Conservation (phyloP, 1,284 basidiomycete species). For the Stereum hirsutum region DNA sequence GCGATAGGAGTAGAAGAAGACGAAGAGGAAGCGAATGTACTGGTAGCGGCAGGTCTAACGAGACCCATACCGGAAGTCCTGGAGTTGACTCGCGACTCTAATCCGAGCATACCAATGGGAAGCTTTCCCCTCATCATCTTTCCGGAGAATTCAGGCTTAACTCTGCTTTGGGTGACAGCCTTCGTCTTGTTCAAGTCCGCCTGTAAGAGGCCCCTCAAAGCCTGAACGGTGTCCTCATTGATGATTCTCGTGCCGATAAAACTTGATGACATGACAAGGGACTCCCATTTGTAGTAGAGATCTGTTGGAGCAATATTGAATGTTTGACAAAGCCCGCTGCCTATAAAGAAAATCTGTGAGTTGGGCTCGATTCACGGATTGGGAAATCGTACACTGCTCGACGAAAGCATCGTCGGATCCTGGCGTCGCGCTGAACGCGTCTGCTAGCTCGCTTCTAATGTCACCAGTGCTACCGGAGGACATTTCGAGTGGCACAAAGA, state of each 20-base stretch:
- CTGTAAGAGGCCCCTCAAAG: slow-evolving; percentile 45
- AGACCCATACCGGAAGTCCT: slow-evolving; percentile 13
- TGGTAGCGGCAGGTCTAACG: slow-evolving; percentile 14
- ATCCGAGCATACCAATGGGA: slow-evolving; percentile 3
- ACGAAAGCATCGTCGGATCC: slow-evolving; percentile 10
- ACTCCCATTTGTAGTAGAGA: slow-evolving; percentile 68
- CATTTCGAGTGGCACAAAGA: neutral
- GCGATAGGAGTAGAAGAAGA: slow-evolving; percentile 9
- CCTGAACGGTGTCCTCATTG: slow-evolving; percentile 38
- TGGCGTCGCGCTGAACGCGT: slow-evolving; percentile 3
- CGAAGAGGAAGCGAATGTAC: slow-evolving; percentile 10
- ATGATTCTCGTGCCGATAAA: slow-evolving; percentile 33
- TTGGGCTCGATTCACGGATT: neutral
- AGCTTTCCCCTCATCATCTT: neutral
- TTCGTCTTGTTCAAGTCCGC: slow-evolving; percentile 22
- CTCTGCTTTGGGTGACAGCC: slow-evolving; percentile 2
- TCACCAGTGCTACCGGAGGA: too few relatives aligned
- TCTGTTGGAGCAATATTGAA: slow-evolving; percentile 47
- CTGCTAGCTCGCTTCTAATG: neutral
- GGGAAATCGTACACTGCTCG: slow-evolving; percentile 9
- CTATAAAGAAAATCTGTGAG: too few relatives aligned
- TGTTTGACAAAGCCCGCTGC: slow-evolving; percentile 53
- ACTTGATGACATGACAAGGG: slow-evolving; percentile 26
- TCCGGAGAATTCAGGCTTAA: neutral
- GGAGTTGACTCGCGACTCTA: slow-evolving; percentile 6